Evolutionary conservation across 805 yeast species (phyloP).

Genomic region (Candida maesae): DNA sequence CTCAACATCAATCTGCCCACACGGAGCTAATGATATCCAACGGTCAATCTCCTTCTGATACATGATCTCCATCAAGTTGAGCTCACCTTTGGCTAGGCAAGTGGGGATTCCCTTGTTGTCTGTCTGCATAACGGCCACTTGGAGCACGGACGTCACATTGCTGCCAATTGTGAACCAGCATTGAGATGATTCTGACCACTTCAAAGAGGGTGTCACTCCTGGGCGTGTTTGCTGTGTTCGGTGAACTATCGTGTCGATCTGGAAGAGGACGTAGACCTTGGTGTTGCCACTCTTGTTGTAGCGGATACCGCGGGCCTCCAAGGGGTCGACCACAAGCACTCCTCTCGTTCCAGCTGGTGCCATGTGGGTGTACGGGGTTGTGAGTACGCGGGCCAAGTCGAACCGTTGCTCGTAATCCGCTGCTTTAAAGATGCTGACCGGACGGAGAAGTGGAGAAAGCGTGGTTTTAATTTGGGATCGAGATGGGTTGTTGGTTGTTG

Average conservation of each 20-base stretch:
- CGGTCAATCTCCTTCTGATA: conserved; percentile 13
- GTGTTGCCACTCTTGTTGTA: background rate
- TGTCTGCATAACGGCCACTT: conserved; percentile 19
- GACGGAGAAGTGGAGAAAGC: too few relatives aligned
- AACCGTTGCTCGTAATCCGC: too few relatives aligned
- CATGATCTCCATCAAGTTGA: conserved; percentile 16
- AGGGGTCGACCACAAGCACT: conserved; percentile 24
- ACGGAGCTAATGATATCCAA: conserved; percentile 14
- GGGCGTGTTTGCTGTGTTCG: conserved; percentile 12
- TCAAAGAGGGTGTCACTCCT: background rate
- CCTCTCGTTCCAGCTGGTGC: conserved; percentile 17
- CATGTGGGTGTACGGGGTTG: too few relatives aligned
- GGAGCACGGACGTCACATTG: conserved; percentile 10
- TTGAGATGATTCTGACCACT: conserved; percentile 25
- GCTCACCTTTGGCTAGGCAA: conserved; percentile 17
- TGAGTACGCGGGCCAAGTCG: too few relatives aligned
- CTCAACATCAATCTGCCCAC: conserved; percentile 21
- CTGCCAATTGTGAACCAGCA: conserved; percentile 24
- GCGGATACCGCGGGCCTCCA: conserved; percentile 19
- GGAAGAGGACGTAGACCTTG: conserved; percentile 22
- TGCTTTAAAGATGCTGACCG: too few relatives aligned
- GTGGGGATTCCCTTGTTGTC: conserved; percentile 9
- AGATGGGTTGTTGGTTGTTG: too few relatives aligned
- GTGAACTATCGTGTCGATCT: conserved; percentile 17
- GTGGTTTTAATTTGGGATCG: too few relatives aligned